Percentiles rank a stretch among this genome's conserved stretches.
phyloP scores from a whole-genome alignment of 2,329 filamentous ascomycete genomes.

The Shiraia sp. region DNA sequence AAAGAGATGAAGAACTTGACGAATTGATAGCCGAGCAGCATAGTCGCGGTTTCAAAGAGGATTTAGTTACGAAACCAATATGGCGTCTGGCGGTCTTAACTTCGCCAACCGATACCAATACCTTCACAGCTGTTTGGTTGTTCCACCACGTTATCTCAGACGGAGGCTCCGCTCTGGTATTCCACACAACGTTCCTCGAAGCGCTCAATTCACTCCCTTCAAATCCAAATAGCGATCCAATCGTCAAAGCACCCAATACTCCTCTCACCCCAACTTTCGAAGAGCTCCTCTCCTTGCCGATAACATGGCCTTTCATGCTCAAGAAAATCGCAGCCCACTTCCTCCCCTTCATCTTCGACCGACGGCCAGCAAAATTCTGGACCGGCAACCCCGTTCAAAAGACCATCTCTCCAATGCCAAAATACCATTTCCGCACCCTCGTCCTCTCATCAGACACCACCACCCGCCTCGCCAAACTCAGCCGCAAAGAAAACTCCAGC shows the following conservation, averaged over 20 bases:
- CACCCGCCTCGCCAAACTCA: constrained; percentile 32
- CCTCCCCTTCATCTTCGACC: constrained; percentile 28
- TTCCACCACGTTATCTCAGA: constrained; percentile 56
- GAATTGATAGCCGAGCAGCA: constrained; percentile 48
- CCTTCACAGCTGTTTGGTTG: constrained; percentile 52
- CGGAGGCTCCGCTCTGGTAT: constrained; percentile 50
- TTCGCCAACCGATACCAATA: constrained; percentile 3
- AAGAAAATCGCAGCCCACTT: constrained; percentile 39
- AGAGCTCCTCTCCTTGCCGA: constrained; percentile 44
- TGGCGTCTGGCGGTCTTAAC: constrained; percentile 49
- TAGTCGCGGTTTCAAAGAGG: constrained; percentile 43
- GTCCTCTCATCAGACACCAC: constrained; percentile 38
- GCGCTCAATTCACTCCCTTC: constrained; percentile 29
- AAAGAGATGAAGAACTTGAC: constrained; percentile 48
- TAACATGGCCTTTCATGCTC: constrained; percentile 44
- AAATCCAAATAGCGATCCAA: neutral
- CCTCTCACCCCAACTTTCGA: constrained; percentile 49
- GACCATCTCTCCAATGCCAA: constrained; percentile 9
- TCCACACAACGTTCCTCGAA: constrained; percentile 49
- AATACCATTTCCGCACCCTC: constrained; percentile 36
- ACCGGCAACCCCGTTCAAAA: constrained; percentile 22
- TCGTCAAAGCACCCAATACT: constrained; percentile 14
- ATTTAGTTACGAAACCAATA: constrained; percentile 37
- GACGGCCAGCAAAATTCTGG: constrained; percentile 25
- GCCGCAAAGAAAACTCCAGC: constrained; percentile 46